Base-by-base conservation (phyloP, 768 basidiomycete genomes). In the Lyophyllum semitale region DNA sequence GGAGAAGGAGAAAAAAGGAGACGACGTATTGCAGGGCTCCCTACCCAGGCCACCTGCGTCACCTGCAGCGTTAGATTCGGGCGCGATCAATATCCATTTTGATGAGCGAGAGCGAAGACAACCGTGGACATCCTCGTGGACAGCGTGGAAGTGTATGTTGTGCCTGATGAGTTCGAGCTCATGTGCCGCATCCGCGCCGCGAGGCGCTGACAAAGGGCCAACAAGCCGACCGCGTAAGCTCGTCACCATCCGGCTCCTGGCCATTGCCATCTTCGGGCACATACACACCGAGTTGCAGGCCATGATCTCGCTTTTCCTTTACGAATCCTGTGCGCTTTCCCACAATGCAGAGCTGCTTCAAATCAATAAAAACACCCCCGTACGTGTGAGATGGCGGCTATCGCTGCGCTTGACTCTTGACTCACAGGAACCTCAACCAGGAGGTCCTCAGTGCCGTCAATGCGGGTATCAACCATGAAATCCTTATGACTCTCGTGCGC, bases 381-480 rank as follows among this genome's bases (percentile, higher is more conserved):
- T 86, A 43, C 69, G 79, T 26, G 82, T 97, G 7, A 95, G 69
- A 89, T 88, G 2, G 88, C 91, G 1, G 91, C 95, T 15, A 81
- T 98, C 53, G 83, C 88, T 25, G 89, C 92, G n/a, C 78, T 98
- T 54, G 97, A 99, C 68, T 92, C 92, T 81, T 96, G 54, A 89
- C 88, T 11, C 80, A 96, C 68, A 84, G 93, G 57, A 78, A 75
- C 56, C 93, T 88, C 67, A 81, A 91, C 33, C 84, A 87, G 62
- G 97, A 98, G 66, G 93, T 96, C 35, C 71, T 97, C 43, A 87
- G 88, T 4, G 88, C 95, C 1, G 83, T 98, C 33, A 97, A 97
- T 67, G 95, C 93, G 23, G 93, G 93, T 41, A 93, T 98, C 51
- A 97, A 94, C 64, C 97, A 98, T 66, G 97, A 97, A 12, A 88